Conservation (phyloP, 345 rosid genomes). For the Combretum micranthum region DNA sequence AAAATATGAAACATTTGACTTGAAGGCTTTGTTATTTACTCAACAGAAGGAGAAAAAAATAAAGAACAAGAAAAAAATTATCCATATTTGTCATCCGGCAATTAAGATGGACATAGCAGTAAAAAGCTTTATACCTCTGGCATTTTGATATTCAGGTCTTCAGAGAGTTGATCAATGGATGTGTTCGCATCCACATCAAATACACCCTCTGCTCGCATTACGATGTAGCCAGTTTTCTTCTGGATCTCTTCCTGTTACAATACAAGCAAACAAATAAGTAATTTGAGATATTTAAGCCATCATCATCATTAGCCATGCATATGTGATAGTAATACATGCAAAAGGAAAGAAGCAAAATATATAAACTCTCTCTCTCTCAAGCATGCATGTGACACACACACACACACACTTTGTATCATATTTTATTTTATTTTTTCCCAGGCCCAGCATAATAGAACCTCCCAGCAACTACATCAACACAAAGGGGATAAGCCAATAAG, state of each 20-base stretch:
- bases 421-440: too few species aligned
- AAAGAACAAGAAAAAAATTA: too few species aligned
- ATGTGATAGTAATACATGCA: background rate
- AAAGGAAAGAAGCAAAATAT: background rate
- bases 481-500: too few species aligned
- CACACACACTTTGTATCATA: too few species aligned
- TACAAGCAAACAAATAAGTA: conserved; percentile 6
- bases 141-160: conserved; percentile 91
- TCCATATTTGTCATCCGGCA: too few species aligned
- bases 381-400: too few species aligned
- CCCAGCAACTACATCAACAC: too few species aligned
- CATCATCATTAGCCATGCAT: background rate
- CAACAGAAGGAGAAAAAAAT: too few species aligned
- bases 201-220: conserved; percentile 91
- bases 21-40: too few species aligned
- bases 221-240: conserved; percentile 96
- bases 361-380: too few species aligned
- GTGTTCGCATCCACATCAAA: conserved; percentile 98
- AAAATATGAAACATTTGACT: too few species aligned
- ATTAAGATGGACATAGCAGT: background rate
- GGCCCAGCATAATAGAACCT: too few species aligned
- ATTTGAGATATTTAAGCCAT: background rate
- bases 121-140: conserved; percentile 65
- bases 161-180: conserved; percentile 91
- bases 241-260: conserved; percentile 87